A percentile compares a stretch with the other conserved stretches of the same genome.
These are phyloP conservation scores for Aspergillus avenaceus DNA, from an alignment of 495 filamentous ascomycete species.

Conservation along the genomic window DNA sequence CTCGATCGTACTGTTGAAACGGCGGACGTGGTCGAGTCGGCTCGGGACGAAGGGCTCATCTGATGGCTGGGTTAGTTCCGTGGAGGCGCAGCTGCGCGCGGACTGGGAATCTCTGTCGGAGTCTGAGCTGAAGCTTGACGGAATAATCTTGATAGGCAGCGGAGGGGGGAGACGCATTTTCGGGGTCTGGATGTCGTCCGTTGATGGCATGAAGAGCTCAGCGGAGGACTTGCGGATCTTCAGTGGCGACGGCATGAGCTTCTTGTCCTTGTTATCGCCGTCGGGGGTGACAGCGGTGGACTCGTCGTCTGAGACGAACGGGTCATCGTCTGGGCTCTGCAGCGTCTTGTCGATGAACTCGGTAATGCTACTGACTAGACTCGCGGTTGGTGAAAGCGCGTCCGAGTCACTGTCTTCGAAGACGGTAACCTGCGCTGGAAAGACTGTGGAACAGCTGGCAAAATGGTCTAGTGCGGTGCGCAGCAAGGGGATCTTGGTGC, in stretches of 20 bases:
- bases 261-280: not conserved
- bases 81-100: too few relatives aligned
- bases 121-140: too few relatives aligned
- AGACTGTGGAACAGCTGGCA: constrained; percentile 15
- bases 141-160: constrained; percentile 22
- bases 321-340: constrained; percentile 16
- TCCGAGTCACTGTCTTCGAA: too few relatives aligned
- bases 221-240: constrained; percentile 18
- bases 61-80: too few relatives aligned
- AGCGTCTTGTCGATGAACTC: constrained; percentile 25
- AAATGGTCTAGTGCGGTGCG: constrained; percentile 29
- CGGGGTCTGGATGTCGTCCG: not conserved
- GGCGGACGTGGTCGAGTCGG: too few relatives aligned
- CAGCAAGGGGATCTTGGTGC: constrained; percentile 34
- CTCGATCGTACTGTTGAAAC: constrained; percentile 21
- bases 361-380: constrained; percentile 19
- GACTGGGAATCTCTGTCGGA: not conserved
- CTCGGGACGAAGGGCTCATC: too few relatives aligned
- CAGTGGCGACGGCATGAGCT: constrained; percentile 25
- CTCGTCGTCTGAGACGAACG: constrained; percentile 22
- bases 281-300: not conserved
- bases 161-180: constrained; percentile 15
- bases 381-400: constrained; percentile 6
- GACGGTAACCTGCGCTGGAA: constrained; percentile 13
- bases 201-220: not conserved